Base-by-base conservation (phyloP, 441 rosid genomes). In the Manihot esculenta region DNA sequence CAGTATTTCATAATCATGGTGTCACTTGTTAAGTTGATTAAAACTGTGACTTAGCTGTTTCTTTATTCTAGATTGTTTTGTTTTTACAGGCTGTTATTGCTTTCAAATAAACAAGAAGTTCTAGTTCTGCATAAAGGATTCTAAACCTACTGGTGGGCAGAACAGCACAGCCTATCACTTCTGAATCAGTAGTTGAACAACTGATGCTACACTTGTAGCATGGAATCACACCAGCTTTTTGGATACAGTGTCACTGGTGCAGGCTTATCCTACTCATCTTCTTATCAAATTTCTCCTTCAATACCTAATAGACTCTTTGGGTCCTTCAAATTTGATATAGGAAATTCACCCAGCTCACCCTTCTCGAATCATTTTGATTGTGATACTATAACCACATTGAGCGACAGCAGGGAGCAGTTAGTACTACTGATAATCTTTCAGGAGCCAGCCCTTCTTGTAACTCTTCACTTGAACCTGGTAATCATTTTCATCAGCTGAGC, bases 181-280 rank as follows among this genome's bases (percentile, higher is more conserved):
- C 58, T 45, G 18, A 54, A 15, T 53, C 95, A 93, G 66, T 13
- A 45, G 77, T 7, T 44, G 78, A 61, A 62, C 55, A 73, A 72
- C 78, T 70, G 71, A 83, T 83, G 85, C 66, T 49, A 30, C 66
- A 17, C 38, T 63, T 65, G 27, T 78, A 80, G 76, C 51, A 89
- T 87, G 92, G 92, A 78, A 11, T 94, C 98, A 1, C 86, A 66
- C 59, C 82, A 75, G 55, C 23, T 70, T 70, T 82, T 76, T 56
- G 59, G 78, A 45, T 78, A 55, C 48, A 49, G 81, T 65, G 68
- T 66, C 17, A 73, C 87, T 70, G 83, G 83, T 71, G 76, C 82
- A 0, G 84, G 79, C 64, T 44, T 83, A 64, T 80, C 91, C 44
- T 75, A 83, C 76, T 73, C 86, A 7, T 70, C 81, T 62, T 72